Evolutionary conservation across 208 protist species (phyloP), one percentile per base, ranked within the genome.

Genomic region (Wallacemonas rigidus): DNA sequence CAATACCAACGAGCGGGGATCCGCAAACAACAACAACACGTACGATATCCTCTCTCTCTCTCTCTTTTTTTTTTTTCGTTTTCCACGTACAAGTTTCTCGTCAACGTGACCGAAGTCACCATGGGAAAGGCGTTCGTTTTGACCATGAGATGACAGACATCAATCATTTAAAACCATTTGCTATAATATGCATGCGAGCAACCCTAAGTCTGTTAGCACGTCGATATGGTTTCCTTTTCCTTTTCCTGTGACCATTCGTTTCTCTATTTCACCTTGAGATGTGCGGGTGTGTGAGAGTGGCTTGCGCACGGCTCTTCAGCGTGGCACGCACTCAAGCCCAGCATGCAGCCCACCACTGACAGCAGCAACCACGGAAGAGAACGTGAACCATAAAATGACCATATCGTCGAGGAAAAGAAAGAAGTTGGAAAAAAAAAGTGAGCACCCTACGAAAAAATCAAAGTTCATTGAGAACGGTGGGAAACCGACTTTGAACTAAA

Each of bases 121-220:
- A 26, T 26, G 26, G 26, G 26, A 26, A 26, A 26, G 26, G 26
- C 26, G 26, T 26, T 26, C 26, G 26, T 26, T 26, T 26, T 26
- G 26, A 26, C 26, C 26, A 26, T 26, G 26, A 26, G 26, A 26
- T 26, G 26, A 26, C 26, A 72, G 14, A 71, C 62, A 55, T 71
- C 53, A 71, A 69, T 69, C 14, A 72, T 51, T 47, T 5, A 41
- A 44, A 74, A 70, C 64, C 35, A 53, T 8, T 26, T 54, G 38
- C 5, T 35, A 74, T 26, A 45, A 50, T 47, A 53, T 50, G 45
- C 45, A 68, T 70, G 36, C 8, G 8, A 68, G 40, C 17, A 14
- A 5, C 35, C n/a, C 48, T 17, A 39, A 35, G 54, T 38, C 43
- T 54, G 47, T 38, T 50, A 50, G 8, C 45, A 50, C 8, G 12